Conservation (phyloP, 1,284 basidiomycete genomes). For the Apiotrichum veenhuisii region DNA sequence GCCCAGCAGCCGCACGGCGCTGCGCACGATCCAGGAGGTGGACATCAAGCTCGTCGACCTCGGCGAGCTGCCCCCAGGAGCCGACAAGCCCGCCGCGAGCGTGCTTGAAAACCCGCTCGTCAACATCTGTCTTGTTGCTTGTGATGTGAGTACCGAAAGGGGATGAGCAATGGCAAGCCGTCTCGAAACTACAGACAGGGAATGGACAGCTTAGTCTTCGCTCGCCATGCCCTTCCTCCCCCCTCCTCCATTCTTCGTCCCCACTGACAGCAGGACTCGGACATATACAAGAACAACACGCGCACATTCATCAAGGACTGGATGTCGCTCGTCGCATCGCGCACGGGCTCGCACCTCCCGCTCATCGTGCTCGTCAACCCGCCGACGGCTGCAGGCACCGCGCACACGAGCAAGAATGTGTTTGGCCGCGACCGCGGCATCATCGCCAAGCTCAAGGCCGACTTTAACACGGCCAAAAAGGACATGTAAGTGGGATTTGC, state of each 20-base stretch:
- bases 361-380: conserved; percentile 75
- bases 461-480: conserved; percentile 85
- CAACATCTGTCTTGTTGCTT: conserved; percentile 77
- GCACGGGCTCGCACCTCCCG: conserved; percentile 77
- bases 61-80: conserved; percentile 55
- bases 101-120: conserved; percentile 80
- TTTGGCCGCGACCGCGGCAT: conserved; percentile 55
- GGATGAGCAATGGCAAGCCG: too few species aligned
- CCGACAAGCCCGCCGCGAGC: conserved; percentile 57
- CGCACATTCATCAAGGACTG: conserved; percentile 88
- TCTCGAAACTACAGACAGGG: too few species aligned
- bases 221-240: too few species aligned
- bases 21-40: conserved; percentile 83
- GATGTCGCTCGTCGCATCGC: conserved; percentile 64
- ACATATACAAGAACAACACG: conserved; percentile 70
- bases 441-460: conserved; percentile 83
- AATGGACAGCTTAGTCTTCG: too few species aligned
- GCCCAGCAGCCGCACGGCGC: conserved; percentile 61
- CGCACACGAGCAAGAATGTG: conserved; percentile 58
- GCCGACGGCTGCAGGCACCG: conserved; percentile 22
- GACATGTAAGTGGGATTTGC: conserved; percentile 63
- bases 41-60: conserved; percentile 67
- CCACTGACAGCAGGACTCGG: conserved; percentile 63
- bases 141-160: conserved; percentile 73
- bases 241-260: too few species aligned